Conservation (phyloP, 2,329 filamentous ascomycete genomes). For the Xylaria hypoxylon region DNA sequence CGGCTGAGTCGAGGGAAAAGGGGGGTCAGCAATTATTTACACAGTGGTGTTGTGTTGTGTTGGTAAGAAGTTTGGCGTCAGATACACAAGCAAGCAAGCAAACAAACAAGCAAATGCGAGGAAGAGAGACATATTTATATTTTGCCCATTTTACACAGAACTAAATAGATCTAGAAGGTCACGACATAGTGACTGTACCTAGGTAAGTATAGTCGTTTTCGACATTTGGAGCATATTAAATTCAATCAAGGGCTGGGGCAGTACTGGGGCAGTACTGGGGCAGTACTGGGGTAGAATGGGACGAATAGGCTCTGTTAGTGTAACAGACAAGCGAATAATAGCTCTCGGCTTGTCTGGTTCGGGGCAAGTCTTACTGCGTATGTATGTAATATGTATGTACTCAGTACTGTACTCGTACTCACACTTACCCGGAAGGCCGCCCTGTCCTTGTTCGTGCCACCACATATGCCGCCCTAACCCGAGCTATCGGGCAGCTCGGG, state of each 20-base stretch:
- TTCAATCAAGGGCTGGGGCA: neutral
- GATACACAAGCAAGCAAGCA: too few species aligned
- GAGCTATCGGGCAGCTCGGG: slow-evolving; percentile 21
- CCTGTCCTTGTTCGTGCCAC: slow-evolving; percentile 18
- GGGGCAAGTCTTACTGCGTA: slow-evolving; percentile 28
- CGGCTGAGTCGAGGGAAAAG: neutral
- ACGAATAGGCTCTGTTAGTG: neutral
- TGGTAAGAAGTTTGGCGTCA: too few species aligned
- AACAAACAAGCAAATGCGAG: neutral
- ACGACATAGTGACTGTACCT: too few species aligned
- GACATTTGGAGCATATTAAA: slow-evolving; percentile 13
- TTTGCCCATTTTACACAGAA: too few species aligned
- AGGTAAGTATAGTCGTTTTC: too few species aligned
- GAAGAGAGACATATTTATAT: slow-evolving; percentile 1
- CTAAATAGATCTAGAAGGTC: too few species aligned
- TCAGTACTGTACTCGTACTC: neutral
- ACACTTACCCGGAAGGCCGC: slow-evolving; percentile 26
- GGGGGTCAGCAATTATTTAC: neutral
- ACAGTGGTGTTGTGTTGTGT: neutral
- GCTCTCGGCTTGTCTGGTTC: slow-evolving; percentile 35
- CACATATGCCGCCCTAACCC: slow-evolving; percentile 35
- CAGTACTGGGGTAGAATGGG: neutral
- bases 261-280: slow-evolving; percentile 7
- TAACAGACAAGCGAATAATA: slow-evolving; percentile 37
- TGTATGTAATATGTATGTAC: neutral